These are phyloP conservation scores for Pseudopithomyces maydicus DNA, from an alignment of 2,329 filamentous ascomycete genomes.

Conservation along the genomic window DNA sequence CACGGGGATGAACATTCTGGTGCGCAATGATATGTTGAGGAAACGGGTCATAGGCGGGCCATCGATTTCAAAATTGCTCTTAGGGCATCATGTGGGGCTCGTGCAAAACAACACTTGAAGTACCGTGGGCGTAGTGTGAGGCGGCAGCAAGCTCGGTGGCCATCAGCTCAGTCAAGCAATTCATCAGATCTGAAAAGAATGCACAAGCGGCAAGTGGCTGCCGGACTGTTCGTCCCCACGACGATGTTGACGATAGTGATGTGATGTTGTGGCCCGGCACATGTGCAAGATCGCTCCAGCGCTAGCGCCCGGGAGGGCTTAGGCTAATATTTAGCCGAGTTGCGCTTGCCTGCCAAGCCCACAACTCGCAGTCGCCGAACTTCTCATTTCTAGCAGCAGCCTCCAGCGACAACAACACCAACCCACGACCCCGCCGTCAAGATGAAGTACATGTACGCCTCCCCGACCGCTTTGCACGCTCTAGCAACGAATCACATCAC, in stretches of 20 bases:
- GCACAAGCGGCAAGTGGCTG: too few species aligned
- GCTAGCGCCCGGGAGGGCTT: background rate
- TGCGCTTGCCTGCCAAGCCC: background rate
- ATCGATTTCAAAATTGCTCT: too few species aligned
- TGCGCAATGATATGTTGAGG: background rate
- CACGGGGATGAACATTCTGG: background rate
- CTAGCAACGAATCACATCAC: slow-evolving; percentile 18
- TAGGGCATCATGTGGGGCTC: too few species aligned
- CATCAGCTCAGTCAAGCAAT: too few species aligned
- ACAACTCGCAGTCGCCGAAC: slow-evolving; percentile 3
- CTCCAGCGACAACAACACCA: slow-evolving; percentile 38
- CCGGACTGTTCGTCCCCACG: background rate
- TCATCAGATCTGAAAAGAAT: too few species aligned
- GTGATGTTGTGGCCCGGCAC: background rate
- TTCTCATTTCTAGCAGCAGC: slow-evolving; percentile 10
- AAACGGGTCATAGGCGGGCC: background rate
- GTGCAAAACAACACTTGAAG: too few species aligned
- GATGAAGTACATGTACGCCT: slow-evolving; percentile 89
- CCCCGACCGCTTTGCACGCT: slow-evolving; percentile 11
- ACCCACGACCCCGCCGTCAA: slow-evolving; percentile 59
- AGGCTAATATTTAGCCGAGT: background rate
- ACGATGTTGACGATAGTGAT: background rate
- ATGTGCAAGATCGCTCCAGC: background rate
- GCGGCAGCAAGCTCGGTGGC: too few species aligned
- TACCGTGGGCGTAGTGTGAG: too few species aligned